Base-by-base conservation (phyloP, 805 yeast genomes). In the Blastobotrys americana region DNA sequence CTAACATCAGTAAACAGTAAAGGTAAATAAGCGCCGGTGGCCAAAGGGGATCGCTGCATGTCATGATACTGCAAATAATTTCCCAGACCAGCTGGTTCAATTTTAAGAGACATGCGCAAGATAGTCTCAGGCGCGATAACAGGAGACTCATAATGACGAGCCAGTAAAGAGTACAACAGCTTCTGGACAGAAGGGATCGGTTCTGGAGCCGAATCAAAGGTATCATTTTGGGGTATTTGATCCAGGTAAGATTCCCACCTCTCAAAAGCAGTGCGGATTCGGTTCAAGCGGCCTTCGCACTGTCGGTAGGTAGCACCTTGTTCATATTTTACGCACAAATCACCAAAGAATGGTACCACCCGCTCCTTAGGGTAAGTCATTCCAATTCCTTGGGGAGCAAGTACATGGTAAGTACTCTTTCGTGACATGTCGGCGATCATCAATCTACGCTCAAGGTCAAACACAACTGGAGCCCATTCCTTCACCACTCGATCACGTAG, bases 381-480 rank as follows among this genome's bases (percentile, higher is more conserved):
- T 33, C 96, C 96, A 52, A 90, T 71, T 8, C 94, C 93, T 55
- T 90, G 84, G 3, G 96, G 87, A 6, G 94, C 89, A 69, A 86
- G 73, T 22, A 88, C 78, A 65, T 82, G 84, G 51, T 75, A 80
- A 22, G 81, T 78, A 42, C 74, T 72, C 61, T 78, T 74, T 44
- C 72, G 74, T 34, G 77, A 70, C 3, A 78, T 68, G 41, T 77
- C 76, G 37, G 77, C 71, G 17, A 75, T 69, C 61, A 84, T 70
- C 40, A 81, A 74, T 53, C 93, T 72, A 57, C 93, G 74, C 50
- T 87, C 94, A 28, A 90, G 70, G 58, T 89, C 97, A 65, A 84
- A 86, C 5, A 86, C 81, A 19, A 90, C 94, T 2, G 94, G 95
- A 0, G 93, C 85, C 97, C 97, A 90, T 54, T 84, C 94, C 41